Evolutionary conservation across 108 stramenopile species (phyloP), one percentile per base, ranked within the genome.

Genomic region (Skeletonema costatum): DNA sequence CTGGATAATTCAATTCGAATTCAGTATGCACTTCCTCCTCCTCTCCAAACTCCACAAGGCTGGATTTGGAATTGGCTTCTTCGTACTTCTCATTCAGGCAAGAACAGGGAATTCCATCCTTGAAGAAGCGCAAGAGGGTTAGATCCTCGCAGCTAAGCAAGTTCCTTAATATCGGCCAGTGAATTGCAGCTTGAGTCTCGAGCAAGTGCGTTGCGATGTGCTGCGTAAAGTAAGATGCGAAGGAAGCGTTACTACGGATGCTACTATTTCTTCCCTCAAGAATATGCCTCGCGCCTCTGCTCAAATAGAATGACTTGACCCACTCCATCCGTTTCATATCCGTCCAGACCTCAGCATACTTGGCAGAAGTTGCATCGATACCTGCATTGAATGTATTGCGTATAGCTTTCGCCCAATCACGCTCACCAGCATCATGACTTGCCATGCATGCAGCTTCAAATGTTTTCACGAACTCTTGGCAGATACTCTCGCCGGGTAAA

Each of bases 71-170:
- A n/a, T 63, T 63, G 36, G 21, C 32, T n/a, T 63, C 25, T n/a
- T 32, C 62, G 38, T 63, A 63, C 62, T 21, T 63, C 5, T 32
- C 38, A 36, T 63, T 29, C 13, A 63, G 8, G n/a, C 62, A 63
- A 29, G 62, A 63, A 29, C 62, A 63, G 32, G 62, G 21, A n/a
- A 36, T 36, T 32, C 62, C 6, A 32, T 32, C 8, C 1, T 36
- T 63, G 62, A 63, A 63, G 62, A 63, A 63, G 16, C 38, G n/a
- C 4, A 63, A n/a, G n/a, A n/a, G n/a, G n/a, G n/a, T n/a, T n/a
- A n/a, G n/a, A 16, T 63, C 50, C 0, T 19, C 50, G 6, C 17
- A 7, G 19, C 17, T 6, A 5, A 17, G 5, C 19, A 51, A 19
- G 5, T 51, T n/a, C 0, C 17, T 12, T 1, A 51, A 7, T 51